phyloP scores from a whole-genome alignment of 1,284 basidiomycete species.

The Trichosporon sp. region DNA sequence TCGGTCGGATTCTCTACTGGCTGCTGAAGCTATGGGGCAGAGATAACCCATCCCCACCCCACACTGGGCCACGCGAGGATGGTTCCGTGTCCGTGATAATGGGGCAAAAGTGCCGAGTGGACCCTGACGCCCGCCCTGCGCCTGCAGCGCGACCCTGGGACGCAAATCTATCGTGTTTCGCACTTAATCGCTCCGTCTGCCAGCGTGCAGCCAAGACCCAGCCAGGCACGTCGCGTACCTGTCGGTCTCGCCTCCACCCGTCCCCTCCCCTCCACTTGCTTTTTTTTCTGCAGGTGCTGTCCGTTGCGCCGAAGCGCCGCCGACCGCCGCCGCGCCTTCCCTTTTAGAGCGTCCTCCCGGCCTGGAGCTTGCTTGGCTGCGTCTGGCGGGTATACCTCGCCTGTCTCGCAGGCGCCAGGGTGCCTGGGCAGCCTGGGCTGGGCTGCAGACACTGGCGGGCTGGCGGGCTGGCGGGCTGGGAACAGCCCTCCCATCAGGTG shows the following conservation, averaged over 20 bases:
- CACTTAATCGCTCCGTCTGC: not conserved
- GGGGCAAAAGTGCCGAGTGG: conserved; percentile 5
- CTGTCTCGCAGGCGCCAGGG: not conserved
- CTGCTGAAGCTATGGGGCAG: conserved; percentile 5
- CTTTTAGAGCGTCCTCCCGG: not conserved
- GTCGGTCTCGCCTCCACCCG: not conserved
- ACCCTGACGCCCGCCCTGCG: not conserved
- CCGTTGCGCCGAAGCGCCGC: not conserved
- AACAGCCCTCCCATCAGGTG: not conserved
- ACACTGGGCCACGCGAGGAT: conserved; percentile 1
- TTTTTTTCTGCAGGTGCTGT: not conserved
- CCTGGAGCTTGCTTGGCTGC: no score
- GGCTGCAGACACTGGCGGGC: not conserved
- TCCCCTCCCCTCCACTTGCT: not conserved
- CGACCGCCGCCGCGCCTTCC: not conserved
- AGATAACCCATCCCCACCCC: conserved; percentile 6
- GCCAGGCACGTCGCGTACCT: not conserved
- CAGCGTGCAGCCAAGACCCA: not conserved
- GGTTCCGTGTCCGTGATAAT: conserved; percentile 2
- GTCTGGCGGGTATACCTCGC: not conserved
- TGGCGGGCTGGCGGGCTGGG: not conserved
- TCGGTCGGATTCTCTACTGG: conserved; percentile 6
- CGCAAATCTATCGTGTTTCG: conserved; percentile 2
- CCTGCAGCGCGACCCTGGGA: conserved; percentile 2
- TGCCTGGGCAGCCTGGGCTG: not conserved